Evolutionary conservation across 805 yeast species (phyloP).

Genomic region (Candida mattraensis): DNA sequence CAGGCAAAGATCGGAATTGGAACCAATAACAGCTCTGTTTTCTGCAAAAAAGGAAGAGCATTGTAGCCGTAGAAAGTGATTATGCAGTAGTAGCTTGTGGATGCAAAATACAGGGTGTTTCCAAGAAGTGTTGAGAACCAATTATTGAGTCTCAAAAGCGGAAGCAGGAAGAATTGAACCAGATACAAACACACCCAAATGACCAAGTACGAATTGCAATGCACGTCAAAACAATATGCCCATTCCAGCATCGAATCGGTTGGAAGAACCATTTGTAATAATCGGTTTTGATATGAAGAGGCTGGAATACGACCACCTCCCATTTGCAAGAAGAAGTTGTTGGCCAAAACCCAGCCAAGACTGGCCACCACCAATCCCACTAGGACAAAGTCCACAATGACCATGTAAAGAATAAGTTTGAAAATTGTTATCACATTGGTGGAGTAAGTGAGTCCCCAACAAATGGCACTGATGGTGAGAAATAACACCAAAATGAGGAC

Average conservation of each 20-base stretch:
- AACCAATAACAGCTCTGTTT: slow-evolving; percentile 57
- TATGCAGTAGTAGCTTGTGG: slow-evolving; percentile 72
- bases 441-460: slow-evolving; percentile 86
- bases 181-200: slow-evolving; percentile 78
- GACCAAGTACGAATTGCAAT: slow-evolving; percentile 83
- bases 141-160: slow-evolving; percentile 62
- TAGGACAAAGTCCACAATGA: slow-evolving; percentile 74
- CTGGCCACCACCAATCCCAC: slow-evolving; percentile 72
- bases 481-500: slow-evolving; percentile 68
- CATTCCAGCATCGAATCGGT: slow-evolving; percentile 62
- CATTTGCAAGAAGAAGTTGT: slow-evolving; percentile 47
- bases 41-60: slow-evolving; percentile 64
- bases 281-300: slow-evolving; percentile 19
- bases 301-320: no score
- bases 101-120: slow-evolving; percentile 71
- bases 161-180: slow-evolving; percentile 71
- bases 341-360: slow-evolving; percentile 68
- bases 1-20: slow-evolving; percentile 64
- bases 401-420: slow-evolving; percentile 77
- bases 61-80: slow-evolving; percentile 89
- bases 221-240: slow-evolving; percentile 94
- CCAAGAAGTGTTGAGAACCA: slow-evolving; percentile 74
- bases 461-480: slow-evolving; percentile 71
- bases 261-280: slow-evolving; percentile 34
- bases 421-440: slow-evolving; percentile 61